Evolutionary conservation across 176 grass and related monocot genomes (phyloP).

Genomic region (Rhynchospora pubera): DNA sequence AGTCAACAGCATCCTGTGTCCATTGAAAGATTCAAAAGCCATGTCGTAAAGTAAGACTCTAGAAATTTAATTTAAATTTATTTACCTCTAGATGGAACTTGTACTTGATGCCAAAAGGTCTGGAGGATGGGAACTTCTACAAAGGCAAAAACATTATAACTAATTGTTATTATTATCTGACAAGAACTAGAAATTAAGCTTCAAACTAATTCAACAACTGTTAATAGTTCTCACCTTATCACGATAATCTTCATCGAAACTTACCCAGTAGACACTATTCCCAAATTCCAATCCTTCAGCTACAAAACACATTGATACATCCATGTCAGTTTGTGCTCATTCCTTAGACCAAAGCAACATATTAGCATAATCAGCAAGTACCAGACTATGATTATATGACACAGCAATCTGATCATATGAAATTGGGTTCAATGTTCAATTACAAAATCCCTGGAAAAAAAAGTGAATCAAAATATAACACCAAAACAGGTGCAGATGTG

Average conservation of each 20-base stretch:
- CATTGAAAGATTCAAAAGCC: conserved; percentile 5
- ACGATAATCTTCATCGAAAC: conserved; percentile 64
- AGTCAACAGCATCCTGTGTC: conserved; percentile 52
- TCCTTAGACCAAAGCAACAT: not conserved
- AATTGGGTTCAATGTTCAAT: conserved; percentile 11
- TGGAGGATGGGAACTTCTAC: conserved; percentile 85
- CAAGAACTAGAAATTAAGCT: conserved; percentile 9
- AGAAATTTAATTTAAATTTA: conserved; percentile 15
- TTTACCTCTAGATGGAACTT: conserved; percentile 94
- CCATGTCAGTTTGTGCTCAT: not conserved
- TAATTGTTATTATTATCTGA: conserved; percentile 10
- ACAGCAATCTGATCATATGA: conserved; percentile 15
- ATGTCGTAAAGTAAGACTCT: not conserved
- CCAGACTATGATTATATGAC: not conserved
- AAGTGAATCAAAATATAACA: not conserved
- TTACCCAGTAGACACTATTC: conserved; percentile 79
- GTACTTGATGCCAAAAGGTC: conserved; percentile 87
- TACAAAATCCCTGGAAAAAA: conserved; percentile 17
- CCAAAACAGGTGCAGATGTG: not conserved
- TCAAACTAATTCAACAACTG: not conserved
- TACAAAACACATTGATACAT: conserved; percentile 18
- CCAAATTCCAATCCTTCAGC: conserved; percentile 94
- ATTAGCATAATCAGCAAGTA: not conserved
- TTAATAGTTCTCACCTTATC: conserved; percentile 42
- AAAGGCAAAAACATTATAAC: conserved; percentile 8